Percentiles rank a stretch among this genome's conserved stretches.
Conservation (phyloP, 2,329 filamentous ascomycete species). For the Curvularia sp. region DNA sequence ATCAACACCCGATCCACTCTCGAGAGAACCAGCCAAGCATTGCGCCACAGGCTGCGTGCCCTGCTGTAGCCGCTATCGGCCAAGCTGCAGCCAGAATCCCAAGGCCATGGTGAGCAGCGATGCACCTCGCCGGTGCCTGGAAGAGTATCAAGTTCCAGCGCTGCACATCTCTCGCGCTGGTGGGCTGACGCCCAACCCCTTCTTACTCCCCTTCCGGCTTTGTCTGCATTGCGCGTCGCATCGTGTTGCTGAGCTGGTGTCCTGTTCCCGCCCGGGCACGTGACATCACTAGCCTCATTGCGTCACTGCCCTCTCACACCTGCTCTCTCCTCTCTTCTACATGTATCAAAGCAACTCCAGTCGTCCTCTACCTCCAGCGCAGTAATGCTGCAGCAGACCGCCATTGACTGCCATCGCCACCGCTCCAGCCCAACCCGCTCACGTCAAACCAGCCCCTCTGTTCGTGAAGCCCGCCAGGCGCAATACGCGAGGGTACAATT, state of each 20-base stretch:
- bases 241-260: too few relatives aligned
- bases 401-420: too few relatives aligned
- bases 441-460: constrained; percentile 6
- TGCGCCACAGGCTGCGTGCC: constrained; percentile 16
- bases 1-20: too few relatives aligned
- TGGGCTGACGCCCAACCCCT: constrained; percentile 5
- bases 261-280: not conserved
- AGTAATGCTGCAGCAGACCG: not conserved
- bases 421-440: too few relatives aligned
- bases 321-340: not conserved
- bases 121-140: constrained; percentile 20
- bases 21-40: too few relatives aligned
- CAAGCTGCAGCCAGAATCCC: constrained; percentile 12
- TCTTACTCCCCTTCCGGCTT: not conserved
- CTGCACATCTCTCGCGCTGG: not conserved
- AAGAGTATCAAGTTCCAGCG: not conserved
- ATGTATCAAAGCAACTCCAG: not conserved
- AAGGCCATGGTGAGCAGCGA: constrained; percentile 16
- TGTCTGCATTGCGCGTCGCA: constrained; percentile 3
- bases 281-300: not conserved
- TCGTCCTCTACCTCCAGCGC: too few relatives aligned
- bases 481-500: constrained; percentile 2
- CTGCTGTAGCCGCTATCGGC: constrained; percentile 14
- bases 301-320: not conserved
- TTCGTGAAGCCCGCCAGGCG: not conserved